Evolutionary conservation across 2,329 filamentous ascomycete genomes (phyloP).

Genomic region (Alternaria arborescens): DNA sequence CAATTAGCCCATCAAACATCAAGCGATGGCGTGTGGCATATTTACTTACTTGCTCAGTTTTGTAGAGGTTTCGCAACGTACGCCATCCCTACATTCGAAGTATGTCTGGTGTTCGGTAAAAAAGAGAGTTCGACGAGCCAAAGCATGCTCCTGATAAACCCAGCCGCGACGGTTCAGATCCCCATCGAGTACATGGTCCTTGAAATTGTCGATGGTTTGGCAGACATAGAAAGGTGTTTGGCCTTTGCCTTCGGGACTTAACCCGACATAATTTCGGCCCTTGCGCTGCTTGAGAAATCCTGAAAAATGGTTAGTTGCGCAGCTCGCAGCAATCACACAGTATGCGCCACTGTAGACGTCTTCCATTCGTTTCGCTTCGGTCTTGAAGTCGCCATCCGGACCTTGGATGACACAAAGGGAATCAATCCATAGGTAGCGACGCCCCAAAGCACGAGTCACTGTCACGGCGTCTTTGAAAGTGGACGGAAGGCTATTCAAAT

Average conservation of each 20-base stretch:
- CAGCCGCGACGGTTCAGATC: slow-evolving; percentile 33
- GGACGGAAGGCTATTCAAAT: slow-evolving; percentile 10
- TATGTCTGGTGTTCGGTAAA: slow-evolving; percentile 38
- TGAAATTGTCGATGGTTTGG: slow-evolving; percentile 35
- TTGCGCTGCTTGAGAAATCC: slow-evolving; percentile 23
- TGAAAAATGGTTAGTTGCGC: slow-evolving; percentile 11
- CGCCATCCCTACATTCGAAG: slow-evolving; percentile 34
- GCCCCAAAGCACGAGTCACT: slow-evolving; percentile 23
- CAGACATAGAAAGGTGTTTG: slow-evolving; percentile 17
- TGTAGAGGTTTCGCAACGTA: slow-evolving; percentile 31
- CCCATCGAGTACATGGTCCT: slow-evolving; percentile 26
- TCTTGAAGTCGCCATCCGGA: slow-evolving; percentile 27
- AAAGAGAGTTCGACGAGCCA: slow-evolving; percentile 38
- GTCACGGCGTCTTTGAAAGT: slow-evolving; percentile 34
- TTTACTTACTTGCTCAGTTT: slow-evolving; percentile 27
- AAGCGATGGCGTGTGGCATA: background rate
- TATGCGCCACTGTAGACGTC: slow-evolving; percentile 34
- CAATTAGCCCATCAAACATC: background rate
- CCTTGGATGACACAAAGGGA: slow-evolving; percentile 39
- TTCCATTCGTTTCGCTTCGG: slow-evolving; percentile 34
- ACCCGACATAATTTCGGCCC: background rate
- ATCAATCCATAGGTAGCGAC: slow-evolving; percentile 42
- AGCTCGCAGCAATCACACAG: slow-evolving; percentile 33
- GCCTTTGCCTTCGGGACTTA: background rate
- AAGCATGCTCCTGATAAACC: slow-evolving; percentile 39